Percentiles rank a stretch among this genome's conserved stretches.
Conservation (phyloP, 225 moss, liverwort and hornwort species). For the Rhytidiadelphus loreus region DNA sequence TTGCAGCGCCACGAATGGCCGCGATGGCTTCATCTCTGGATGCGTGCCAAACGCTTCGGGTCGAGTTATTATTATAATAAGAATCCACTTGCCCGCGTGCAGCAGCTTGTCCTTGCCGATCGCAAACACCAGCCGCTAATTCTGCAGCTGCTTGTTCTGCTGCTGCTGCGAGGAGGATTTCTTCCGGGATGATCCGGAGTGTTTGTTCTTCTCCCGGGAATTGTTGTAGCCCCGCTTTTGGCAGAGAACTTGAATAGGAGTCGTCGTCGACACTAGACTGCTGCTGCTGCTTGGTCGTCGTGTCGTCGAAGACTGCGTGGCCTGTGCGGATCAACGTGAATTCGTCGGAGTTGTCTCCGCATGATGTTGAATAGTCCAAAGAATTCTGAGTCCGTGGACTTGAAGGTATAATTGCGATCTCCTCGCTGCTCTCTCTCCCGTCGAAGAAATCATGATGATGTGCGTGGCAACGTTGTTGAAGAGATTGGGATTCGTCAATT, state of each 20-base stretch:
- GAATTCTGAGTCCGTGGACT: constrained; percentile 15
- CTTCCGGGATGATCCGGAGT: too few species aligned
- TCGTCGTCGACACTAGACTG: too few species aligned
- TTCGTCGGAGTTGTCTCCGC: constrained; percentile 7
- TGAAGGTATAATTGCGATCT: neutral
- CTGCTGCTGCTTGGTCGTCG: too few species aligned
- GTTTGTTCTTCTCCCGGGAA: neutral
- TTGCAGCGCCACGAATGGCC: constrained; percentile 61
- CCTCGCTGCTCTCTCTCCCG: constrained; percentile 5
- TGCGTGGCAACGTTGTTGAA: constrained; percentile 30
- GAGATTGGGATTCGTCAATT: constrained; percentile 20
- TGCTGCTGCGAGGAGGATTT: neutral
- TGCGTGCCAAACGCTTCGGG: constrained; percentile 73
- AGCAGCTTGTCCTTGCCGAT: neutral
- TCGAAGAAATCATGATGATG: constrained; percentile 33
- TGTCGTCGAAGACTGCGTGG: too few species aligned
- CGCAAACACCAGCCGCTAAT: constrained; percentile 22
- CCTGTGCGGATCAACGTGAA: neutral
- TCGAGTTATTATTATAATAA: too few species aligned
- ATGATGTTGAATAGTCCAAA: constrained; percentile 1
- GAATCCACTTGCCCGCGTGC: neutral
- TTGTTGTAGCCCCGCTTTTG: too few species aligned
- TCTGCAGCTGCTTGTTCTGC: neutral
- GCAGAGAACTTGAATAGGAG: too few species aligned
- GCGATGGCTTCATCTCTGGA: constrained; percentile 78